These are phyloP conservation scores for Tuber melanosporum DNA, from an alignment of 495 filamentous ascomycete species.

Conservation along the genomic window DNA sequence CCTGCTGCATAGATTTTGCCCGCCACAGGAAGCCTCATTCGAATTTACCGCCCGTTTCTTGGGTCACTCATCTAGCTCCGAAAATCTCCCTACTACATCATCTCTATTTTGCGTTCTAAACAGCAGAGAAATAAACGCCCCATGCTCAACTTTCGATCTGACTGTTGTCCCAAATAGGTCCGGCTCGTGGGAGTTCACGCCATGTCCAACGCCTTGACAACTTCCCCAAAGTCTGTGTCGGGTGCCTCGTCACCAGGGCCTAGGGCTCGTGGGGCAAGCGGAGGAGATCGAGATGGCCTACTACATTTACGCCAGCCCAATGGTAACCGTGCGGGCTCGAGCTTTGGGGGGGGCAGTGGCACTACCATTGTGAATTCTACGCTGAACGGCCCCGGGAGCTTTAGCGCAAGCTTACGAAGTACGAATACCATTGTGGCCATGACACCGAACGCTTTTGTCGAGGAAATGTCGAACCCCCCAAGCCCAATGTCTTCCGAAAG, in stretches of 20 bases:
- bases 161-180: constrained; percentile 21
- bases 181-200: constrained; percentile 36
- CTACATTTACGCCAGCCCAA: constrained; percentile 35
- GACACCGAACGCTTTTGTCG: constrained; percentile 60
- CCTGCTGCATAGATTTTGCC: not conserved
- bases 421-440: constrained; percentile 56
- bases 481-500: constrained; percentile 61
- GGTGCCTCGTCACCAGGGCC: constrained; percentile 23
- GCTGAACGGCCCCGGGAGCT: constrained; percentile 71
- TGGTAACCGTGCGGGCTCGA: constrained; percentile 34
- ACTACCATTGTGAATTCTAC: constrained; percentile 38
- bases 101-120: not conserved
- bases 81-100: not conserved
- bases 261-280: constrained; percentile 36
- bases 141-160: constrained; percentile 34
- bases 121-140: not conserved
- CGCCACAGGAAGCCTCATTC: not conserved
- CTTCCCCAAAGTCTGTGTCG: constrained; percentile 35
- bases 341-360: constrained; percentile 25
- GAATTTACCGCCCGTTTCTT: not conserved
- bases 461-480: constrained; percentile 48
- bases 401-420: constrained; percentile 81
- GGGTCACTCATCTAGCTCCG: not conserved
- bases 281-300: constrained; percentile 33
- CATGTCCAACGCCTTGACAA: constrained; percentile 42